Conservation (phyloP, 345 rosid species). For the Hibiscus tridactylites region DNA sequence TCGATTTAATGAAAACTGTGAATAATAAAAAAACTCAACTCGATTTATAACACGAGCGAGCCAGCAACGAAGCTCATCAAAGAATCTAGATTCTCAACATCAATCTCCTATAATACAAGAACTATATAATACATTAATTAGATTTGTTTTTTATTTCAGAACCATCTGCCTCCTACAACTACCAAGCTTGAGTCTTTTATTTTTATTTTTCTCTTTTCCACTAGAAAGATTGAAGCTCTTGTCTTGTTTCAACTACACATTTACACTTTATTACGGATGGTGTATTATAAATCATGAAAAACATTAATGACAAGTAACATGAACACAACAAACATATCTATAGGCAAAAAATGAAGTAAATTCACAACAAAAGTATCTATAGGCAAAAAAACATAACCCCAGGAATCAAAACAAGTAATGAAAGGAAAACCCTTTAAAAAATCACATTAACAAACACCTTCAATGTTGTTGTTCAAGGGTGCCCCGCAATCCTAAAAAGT, state of each 20-base stretch:
- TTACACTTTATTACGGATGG: too few relatives aligned
- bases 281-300: neutral
- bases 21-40: neutral
- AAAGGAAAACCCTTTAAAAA: neutral
- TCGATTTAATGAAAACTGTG: too few relatives aligned
- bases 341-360: neutral
- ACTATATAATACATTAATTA: neutral
- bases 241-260: constrained; percentile 1
- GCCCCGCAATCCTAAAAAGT: neutral
- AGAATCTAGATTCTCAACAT: neutral
- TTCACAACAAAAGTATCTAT: neutral
- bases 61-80: neutral
- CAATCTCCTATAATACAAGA: neutral
- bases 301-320: neutral
- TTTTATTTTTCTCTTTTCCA: neutral
- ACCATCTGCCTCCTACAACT: neutral
- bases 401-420: neutral
- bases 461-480: neutral
- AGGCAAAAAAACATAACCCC: neutral
- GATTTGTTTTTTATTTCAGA: neutral
- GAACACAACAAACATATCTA: neutral
- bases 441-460: neutral
- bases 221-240: too few relatives aligned
- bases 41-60: neutral
- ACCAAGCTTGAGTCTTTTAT: neutral